Evolutionary conservation across 306 rosid species (phyloP), one percentile per base, ranked within the genome.

Genomic region (Corylus americana): DNA sequence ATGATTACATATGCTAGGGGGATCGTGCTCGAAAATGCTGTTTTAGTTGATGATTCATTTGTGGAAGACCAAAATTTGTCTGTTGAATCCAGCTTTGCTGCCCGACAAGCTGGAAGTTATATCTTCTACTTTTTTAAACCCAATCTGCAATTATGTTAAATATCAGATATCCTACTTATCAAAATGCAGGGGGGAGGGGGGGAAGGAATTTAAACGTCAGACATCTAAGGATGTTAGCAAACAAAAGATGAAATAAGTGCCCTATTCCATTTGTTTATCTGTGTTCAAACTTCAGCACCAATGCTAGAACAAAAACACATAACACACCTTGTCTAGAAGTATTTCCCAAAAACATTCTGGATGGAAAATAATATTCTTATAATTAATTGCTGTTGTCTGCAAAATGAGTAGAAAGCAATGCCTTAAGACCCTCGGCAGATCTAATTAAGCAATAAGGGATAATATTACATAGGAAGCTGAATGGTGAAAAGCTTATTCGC

Each of bases 291-390:
- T 73, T 31, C 69, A 74, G 64, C 11, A 22, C 64, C 2, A 57
- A 5, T 12, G 55, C 54, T 67, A 50, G 13, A 51, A 39, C 44
- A 39, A 27, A 75, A 74, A 35, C 68, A 77, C 10, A 11, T 55
- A 55, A 49, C 86, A 48, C 80, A 95, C 99, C 92, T 90, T 95
- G 74, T 95, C 99, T 53, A 95, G 89, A 55, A 95, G 92, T 77
- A 95, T 85, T 39, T 95, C 98, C 80, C 88, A 91, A 82, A 92
- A 94, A 72, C 76, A 39, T 13, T 47, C 83, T 8, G 98, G 97
- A 55, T 80, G 87, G 66, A 89, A 29, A 51, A 5, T 73, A 49
- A 94, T 87, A 71, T 63, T 81, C 22, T 70, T 87, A 82, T 77
- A 94, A 74, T 91, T 94, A 50, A 54, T 74, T 47, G 81, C 69